Conservation (phyloP, 768 basidiomycete genomes). For the Sutorius australiensis region DNA sequence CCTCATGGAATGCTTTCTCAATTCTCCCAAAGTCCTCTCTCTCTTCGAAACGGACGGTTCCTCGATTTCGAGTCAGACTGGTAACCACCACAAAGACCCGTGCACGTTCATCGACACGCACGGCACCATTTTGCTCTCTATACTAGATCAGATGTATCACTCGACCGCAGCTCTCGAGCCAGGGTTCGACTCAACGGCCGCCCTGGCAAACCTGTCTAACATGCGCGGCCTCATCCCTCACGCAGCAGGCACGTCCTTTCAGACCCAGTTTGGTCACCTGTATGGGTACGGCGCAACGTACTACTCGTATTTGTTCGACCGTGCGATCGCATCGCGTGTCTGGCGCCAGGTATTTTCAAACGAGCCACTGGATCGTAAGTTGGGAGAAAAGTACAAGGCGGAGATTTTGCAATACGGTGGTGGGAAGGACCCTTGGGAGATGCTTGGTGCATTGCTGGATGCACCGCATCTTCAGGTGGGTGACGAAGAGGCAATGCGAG, state of each 20-base stretch:
- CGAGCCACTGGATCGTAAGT: constrained; percentile 64
- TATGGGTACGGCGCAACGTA: constrained; percentile 98
- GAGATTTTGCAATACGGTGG: constrained; percentile 82
- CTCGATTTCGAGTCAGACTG: constrained; percentile 42
- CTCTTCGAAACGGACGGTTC: constrained; percentile 63
- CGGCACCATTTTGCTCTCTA: constrained; percentile 84
- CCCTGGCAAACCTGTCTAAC: constrained; percentile 58
- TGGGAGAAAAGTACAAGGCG: constrained; percentile 77
- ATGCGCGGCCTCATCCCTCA: constrained; percentile 78
- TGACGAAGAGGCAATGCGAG: constrained; percentile 78
- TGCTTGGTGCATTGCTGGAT: constrained; percentile 72
- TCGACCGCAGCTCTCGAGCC: constrained; percentile 54
- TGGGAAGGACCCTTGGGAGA: constrained; percentile 89
- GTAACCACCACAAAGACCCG: constrained; percentile 71
- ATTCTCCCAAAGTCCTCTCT: constrained; percentile 76
- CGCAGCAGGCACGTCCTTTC: constrained; percentile 84
- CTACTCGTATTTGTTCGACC: constrained; percentile 95
- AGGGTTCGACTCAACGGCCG: constrained; percentile 70
- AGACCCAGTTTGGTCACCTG: constrained; percentile 93
- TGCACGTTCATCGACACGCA: constrained; percentile 86
- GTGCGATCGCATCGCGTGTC: constrained; percentile 91
- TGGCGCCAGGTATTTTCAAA: constrained; percentile 72
- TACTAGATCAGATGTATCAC: constrained; percentile 88
- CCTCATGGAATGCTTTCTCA: constrained; percentile 97
- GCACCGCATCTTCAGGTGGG: constrained; percentile 65